Percentiles rank a stretch among this genome's conserved stretches.
Evolutionary conservation across 345 rosid species (phyloP).

Genomic region (Reutealis trisperma): DNA sequence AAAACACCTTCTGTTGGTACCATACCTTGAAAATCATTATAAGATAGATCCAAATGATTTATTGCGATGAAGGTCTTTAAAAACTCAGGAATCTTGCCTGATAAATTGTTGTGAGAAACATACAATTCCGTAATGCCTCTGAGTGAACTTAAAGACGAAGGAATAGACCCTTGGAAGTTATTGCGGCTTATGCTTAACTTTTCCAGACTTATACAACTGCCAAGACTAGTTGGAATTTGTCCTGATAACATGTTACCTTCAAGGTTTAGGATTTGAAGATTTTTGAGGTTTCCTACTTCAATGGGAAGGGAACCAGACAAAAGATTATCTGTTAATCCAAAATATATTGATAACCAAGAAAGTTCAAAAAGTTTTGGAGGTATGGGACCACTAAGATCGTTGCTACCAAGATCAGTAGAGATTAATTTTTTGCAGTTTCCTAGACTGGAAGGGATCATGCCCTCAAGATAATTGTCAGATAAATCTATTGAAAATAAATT

Average conservation of each 20-base stretch:
- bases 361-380: neutral
- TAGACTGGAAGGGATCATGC: neutral
- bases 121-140: no score
- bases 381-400: slow-evolving; percentile 11
- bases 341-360: no score
- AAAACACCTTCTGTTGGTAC: no score
- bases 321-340: no score
- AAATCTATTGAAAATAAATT: no score
- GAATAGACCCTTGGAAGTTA: no score
- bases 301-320: neutral
- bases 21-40: no score
- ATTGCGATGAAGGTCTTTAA: neutral
- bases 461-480: no score
- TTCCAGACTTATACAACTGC: no score
- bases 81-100: neutral
- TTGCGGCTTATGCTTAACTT: no score
- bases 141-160: no score
- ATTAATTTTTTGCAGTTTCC: neutral
- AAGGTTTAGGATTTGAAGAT: neutral
- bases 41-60: neutral
- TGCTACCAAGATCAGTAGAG: neutral
- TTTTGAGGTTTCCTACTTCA: slow-evolving; percentile 3
- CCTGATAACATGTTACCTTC: neutral
- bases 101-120: no score
- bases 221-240: neutral